Percentiles rank a stretch among this genome's conserved stretches.
Conservation (phyloP, 2,329 filamentous ascomycete species). For the Colletotrichum orchidophilum region DNA sequence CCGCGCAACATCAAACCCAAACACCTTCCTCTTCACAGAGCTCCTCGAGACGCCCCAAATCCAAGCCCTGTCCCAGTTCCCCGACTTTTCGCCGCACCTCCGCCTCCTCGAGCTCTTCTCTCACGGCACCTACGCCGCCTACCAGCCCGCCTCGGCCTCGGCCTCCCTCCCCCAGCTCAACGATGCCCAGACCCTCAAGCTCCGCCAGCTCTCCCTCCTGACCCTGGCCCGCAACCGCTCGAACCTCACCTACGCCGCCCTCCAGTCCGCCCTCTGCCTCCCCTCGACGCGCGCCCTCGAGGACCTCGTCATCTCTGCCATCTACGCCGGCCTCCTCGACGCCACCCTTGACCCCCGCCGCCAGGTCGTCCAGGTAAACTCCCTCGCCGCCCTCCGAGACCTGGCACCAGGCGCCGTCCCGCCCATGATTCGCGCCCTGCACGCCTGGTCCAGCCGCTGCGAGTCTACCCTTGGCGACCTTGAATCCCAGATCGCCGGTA, state of each 20-base stretch:
- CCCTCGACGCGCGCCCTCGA: constrained; percentile 77
- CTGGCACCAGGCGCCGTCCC: constrained; percentile 78
- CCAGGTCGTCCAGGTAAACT: constrained; percentile 78
- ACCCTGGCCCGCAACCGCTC: constrained; percentile 75
- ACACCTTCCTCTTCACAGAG: constrained; percentile 94
- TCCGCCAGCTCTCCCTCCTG: constrained; percentile 89
- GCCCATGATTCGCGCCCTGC: constrained; percentile 73
- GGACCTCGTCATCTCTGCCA: constrained; percentile 83
- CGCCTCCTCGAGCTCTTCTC: constrained; percentile 88
- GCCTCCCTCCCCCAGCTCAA: constrained; percentile 73
- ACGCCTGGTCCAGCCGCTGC: constrained; percentile 83
- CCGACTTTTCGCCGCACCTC: constrained; percentile 72
- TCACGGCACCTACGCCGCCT: constrained; percentile 87
- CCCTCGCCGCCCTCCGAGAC: constrained; percentile 87
- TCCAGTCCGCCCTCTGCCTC: constrained; percentile 75
- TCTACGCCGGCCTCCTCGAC: constrained; percentile 84
- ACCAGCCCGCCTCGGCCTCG: constrained; percentile 53
- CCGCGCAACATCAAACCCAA: constrained; percentile 87
- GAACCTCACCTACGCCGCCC: constrained; percentile 77
- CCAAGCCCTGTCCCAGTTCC: constrained; percentile 70
- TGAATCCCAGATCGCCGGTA: constrained; percentile 75
- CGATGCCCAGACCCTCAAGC: constrained; percentile 80
- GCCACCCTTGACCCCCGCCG: constrained; percentile 85
- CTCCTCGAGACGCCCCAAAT: constrained; percentile 85
- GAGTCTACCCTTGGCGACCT: constrained; percentile 76